These are phyloP conservation scores for Keithomyces neogunnii DNA, from an alignment of 2,329 filamentous ascomycete genomes.

Conservation along the genomic window DNA sequence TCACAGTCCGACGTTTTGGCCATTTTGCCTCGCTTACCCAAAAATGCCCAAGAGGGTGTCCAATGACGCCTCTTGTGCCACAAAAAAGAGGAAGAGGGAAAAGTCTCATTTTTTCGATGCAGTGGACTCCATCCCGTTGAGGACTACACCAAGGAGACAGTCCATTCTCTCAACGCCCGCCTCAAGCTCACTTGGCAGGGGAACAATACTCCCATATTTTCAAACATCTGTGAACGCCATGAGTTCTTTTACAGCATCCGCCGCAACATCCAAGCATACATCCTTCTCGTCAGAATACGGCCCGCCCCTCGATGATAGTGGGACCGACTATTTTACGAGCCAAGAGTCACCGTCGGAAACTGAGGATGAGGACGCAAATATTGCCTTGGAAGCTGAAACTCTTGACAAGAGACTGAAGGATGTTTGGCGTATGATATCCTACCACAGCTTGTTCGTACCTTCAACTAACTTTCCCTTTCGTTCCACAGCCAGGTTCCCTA, in stretches of 20 bases:
- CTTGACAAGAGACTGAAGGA: conserved; percentile 21
- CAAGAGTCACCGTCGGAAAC: conserved; percentile 9
- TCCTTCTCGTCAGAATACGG: background rate
- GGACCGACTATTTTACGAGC: conserved; percentile 11
- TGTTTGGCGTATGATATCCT: conserved; percentile 30
- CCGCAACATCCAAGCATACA: background rate
- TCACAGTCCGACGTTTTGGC: too few relatives aligned
- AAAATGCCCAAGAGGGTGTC: conserved; percentile 7
- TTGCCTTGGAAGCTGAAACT: background rate
- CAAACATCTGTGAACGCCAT: background rate
- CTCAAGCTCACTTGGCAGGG: background rate
- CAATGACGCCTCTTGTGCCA: background rate
- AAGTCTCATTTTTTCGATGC: conserved; percentile 2
- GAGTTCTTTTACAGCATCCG: background rate
- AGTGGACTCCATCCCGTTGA: conserved; percentile 4
- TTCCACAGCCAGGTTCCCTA: conserved; percentile 28
- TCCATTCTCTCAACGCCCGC: background rate
- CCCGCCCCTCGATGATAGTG: background rate
- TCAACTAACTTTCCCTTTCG: background rate
- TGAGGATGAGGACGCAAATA: background rate
- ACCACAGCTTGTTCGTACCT: background rate
- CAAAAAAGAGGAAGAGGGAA: conserved; percentile 4
- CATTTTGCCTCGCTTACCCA: background rate
- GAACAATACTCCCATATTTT: background rate
- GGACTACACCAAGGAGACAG: background rate